Percentiles rank a stretch among this genome's conserved stretches.
These are phyloP conservation scores for Xylaria scruposa DNA, from an alignment of 495 filamentous ascomycete genomes.

Conservation along the genomic window DNA sequence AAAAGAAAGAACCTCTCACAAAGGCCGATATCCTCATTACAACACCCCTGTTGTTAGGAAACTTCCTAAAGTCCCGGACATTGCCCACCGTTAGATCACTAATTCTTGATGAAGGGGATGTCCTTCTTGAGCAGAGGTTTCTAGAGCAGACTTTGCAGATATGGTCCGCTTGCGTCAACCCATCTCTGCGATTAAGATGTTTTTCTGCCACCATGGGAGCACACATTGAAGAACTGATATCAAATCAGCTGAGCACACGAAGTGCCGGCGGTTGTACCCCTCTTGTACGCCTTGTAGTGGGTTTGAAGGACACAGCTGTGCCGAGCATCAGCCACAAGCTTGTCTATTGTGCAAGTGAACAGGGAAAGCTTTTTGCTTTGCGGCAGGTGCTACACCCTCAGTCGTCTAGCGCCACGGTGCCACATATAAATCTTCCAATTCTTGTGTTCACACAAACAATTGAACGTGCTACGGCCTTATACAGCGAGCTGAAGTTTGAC, in stretches of 20 bases:
- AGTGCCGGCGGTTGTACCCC: slow-evolving; percentile 56
- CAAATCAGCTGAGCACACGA: slow-evolving; percentile 58
- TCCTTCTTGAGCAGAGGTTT: slow-evolving; percentile 90
- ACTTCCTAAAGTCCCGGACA: slow-evolving; percentile 66
- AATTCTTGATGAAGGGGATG: slow-evolving; percentile 93
- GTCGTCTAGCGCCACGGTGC: slow-evolving; percentile 58
- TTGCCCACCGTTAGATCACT: slow-evolving; percentile 72
- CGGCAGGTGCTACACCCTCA: slow-evolving; percentile 89
- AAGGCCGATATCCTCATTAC: slow-evolving; percentile 88
- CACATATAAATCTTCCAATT: slow-evolving; percentile 82
- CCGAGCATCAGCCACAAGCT: slow-evolving; percentile 90
- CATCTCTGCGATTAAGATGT: slow-evolving; percentile 72
- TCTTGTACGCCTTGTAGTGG: slow-evolving; percentile 85
- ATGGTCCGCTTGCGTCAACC: slow-evolving; percentile 76
- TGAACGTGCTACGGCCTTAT: slow-evolving; percentile 82
- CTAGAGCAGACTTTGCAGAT: slow-evolving; percentile 86
- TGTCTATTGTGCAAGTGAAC: slow-evolving; percentile 88
- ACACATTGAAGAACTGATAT: slow-evolving; percentile 79
- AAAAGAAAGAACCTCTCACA: slow-evolving; percentile 52
- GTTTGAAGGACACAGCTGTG: slow-evolving; percentile 92
- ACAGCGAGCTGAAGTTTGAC: slow-evolving; percentile 92
- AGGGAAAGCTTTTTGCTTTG: slow-evolving; percentile 90
- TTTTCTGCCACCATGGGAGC: slow-evolving; percentile 99
- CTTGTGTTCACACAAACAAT: slow-evolving; percentile 96
- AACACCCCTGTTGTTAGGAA: slow-evolving; percentile 79